These are phyloP conservation scores for Trapa incisa DNA, from an alignment of 345 rosid genomes.

Conservation along the genomic window DNA sequence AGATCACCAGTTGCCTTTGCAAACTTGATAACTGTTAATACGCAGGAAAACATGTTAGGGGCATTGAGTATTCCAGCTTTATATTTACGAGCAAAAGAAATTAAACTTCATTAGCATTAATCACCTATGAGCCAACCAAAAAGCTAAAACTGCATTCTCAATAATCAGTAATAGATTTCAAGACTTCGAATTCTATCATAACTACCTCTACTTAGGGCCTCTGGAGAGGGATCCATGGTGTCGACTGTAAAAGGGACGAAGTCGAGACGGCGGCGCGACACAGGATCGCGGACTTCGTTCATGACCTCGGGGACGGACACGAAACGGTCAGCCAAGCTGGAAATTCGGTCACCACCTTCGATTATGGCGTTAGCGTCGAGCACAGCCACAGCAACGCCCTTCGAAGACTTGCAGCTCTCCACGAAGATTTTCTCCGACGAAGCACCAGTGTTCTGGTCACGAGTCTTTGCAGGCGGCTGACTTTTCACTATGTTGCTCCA, in stretches of 20 bases:
- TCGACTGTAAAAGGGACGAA: slow-evolving; percentile 63
- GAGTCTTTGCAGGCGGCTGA: slow-evolving; percentile 21
- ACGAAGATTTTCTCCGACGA: slow-evolving; percentile 25
- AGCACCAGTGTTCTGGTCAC: slow-evolving; percentile 7
- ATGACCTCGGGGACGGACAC: slow-evolving; percentile 78
- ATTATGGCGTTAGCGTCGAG: slow-evolving; percentile 89
- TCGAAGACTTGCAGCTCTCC: slow-evolving; percentile 56
- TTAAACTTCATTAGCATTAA: neutral
- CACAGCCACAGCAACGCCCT: slow-evolving; percentile 66
- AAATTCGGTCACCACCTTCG: slow-evolving; percentile 48
- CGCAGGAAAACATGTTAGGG: neutral
- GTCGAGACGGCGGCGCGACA: slow-evolving; percentile 71
- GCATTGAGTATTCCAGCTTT: neutral
- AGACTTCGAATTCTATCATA: neutral
- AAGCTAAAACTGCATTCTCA: neutral
- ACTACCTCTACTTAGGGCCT: slow-evolving; percentile 63
- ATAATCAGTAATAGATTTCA: neutral
- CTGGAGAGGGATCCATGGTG: slow-evolving; percentile 77
- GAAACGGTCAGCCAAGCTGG: slow-evolving; percentile 50
- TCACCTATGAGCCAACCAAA: neutral
- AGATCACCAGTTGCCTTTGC: slow-evolving; percentile 86
- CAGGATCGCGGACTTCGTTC: slow-evolving; percentile 77
- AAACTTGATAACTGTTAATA: slow-evolving; percentile 51
- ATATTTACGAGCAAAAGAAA: neutral
- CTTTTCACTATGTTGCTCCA: slow-evolving; percentile 71